These are phyloP conservation scores for Cryptococcus sp. DNA, from an alignment of 1,284 basidiomycete genomes.

Conservation along the genomic window DNA sequence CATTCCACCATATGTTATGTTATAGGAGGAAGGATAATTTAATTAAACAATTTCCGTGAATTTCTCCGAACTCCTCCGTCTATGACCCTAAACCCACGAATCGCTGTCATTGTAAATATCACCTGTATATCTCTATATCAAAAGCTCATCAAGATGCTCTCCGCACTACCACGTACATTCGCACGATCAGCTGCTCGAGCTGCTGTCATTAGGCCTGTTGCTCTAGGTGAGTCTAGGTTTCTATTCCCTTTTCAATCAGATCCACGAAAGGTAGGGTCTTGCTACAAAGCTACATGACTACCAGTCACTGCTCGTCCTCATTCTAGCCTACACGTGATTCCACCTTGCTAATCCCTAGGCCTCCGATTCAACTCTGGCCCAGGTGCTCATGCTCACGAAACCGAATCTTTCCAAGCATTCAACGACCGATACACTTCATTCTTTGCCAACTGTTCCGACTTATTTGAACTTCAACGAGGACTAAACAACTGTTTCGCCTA, in stretches of 20 bases:
- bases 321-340: neutral
- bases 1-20: no score
- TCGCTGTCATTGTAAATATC: neutral
- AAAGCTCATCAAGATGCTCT: conserved; percentile 18
- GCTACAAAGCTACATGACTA: no score
- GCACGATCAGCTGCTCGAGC: conserved; percentile 28
- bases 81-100: neutral
- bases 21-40: no score
- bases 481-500: conserved; percentile 99
- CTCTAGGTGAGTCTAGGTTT: conserved; percentile 36
- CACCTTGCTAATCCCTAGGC: conserved; percentile 16
- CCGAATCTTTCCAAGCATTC: conserved; percentile 92
- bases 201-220: conserved; percentile 24
- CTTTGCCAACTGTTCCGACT: conserved; percentile 87
- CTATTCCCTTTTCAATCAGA: no score
- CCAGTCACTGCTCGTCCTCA: neutral
- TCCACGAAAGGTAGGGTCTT: no score
- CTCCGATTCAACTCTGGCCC: conserved; percentile 36
- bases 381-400: conserved; percentile 57
- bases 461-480: conserved; percentile 95
- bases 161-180: conserved; percentile 31
- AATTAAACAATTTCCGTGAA: no score
- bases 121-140: neutral
- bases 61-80: neutral
- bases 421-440: conserved; percentile 89